phyloP scores from a whole-genome alignment of 371 early-diverging fungal species.

The Apophysomyces variabilis region DNA sequence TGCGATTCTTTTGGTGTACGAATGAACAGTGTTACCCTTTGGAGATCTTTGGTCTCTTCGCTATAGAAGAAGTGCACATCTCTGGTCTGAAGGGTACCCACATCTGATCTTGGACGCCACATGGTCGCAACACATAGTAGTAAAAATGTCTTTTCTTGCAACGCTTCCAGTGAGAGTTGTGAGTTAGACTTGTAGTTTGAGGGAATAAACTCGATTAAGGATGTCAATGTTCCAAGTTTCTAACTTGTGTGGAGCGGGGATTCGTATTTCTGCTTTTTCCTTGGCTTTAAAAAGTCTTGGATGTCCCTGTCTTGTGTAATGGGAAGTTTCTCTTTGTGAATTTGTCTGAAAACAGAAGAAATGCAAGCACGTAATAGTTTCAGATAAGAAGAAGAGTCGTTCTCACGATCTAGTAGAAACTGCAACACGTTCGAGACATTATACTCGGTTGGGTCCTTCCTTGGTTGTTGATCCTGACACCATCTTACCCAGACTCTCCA shows the following conservation, averaged over 20 bases:
- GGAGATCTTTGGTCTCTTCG: not conserved
- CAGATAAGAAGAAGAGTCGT: too few species aligned
- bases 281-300: not conserved
- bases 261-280: not conserved
- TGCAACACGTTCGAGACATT: not conserved
- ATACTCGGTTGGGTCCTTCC: not conserved
- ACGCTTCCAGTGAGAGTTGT: not conserved
- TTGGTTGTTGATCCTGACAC: not conserved
- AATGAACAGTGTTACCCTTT: not conserved
- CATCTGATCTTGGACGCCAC: constrained; percentile 25
- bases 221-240: not conserved
- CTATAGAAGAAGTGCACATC: constrained; percentile 11
- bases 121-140: constrained; percentile 21
- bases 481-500: constrained; percentile 19
- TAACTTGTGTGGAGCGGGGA: not conserved
- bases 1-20: constrained; percentile 25
- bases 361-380: too few species aligned
- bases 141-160: constrained; percentile 23
- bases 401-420: not conserved
- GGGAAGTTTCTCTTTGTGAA: not conserved
- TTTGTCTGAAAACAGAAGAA: not conserved
- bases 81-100: constrained; percentile 20
- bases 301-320: not conserved
- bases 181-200: not conserved
- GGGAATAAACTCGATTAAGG: not conserved